phyloP scores from a whole-genome alignment of 805 yeast species.

The Saccharomyces paradoxus region DNA sequence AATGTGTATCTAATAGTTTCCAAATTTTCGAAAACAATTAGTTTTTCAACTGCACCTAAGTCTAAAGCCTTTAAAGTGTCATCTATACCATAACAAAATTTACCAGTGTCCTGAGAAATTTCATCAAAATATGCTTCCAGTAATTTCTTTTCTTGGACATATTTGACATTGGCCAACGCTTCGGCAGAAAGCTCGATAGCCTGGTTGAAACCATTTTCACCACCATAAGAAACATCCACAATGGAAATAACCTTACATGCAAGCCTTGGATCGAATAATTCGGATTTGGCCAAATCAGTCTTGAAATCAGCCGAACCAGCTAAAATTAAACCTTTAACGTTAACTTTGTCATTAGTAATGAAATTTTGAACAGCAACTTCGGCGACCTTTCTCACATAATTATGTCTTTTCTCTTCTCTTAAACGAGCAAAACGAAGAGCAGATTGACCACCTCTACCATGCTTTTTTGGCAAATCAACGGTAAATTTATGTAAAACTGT shows the following conservation, averaged over 20 bases:
- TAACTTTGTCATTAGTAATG: slow-evolving; percentile 89
- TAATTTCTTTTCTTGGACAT: slow-evolving; percentile 95
- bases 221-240: slow-evolving; percentile 97
- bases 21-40: slow-evolving; percentile 89
- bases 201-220: slow-evolving; percentile 98
- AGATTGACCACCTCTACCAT: slow-evolving; percentile 99
- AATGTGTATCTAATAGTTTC: slow-evolving; percentile 76
- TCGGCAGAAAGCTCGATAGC: slow-evolving; percentile 97
- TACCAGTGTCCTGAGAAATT: slow-evolving; percentile 94
- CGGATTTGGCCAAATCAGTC: slow-evolving; percentile 86
- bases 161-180: slow-evolving; percentile 92
- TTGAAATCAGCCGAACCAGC: slow-evolving; percentile 99
- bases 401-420: slow-evolving; percentile 98
- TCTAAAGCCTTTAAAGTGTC: slow-evolving; percentile 95
- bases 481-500: slow-evolving; percentile 92
- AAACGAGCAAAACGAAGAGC: slow-evolving; percentile 98
- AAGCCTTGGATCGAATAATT: slow-evolving; percentile 84
- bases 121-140: slow-evolving; percentile 90
- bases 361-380: slow-evolving; percentile 97
- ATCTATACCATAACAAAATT: slow-evolving; percentile 94
- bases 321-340: slow-evolving; percentile 85
- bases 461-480: slow-evolving; percentile 97
- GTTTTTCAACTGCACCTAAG: slow-evolving; percentile 88
- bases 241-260: slow-evolving; percentile 79
- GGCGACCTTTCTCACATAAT: slow-evolving; percentile 95